A percentile compares a stretch with the other conserved stretches of the same genome.
phyloP scores from a whole-genome alignment of 208 protist species.

The Trypanosoma platydactyli region DNA sequence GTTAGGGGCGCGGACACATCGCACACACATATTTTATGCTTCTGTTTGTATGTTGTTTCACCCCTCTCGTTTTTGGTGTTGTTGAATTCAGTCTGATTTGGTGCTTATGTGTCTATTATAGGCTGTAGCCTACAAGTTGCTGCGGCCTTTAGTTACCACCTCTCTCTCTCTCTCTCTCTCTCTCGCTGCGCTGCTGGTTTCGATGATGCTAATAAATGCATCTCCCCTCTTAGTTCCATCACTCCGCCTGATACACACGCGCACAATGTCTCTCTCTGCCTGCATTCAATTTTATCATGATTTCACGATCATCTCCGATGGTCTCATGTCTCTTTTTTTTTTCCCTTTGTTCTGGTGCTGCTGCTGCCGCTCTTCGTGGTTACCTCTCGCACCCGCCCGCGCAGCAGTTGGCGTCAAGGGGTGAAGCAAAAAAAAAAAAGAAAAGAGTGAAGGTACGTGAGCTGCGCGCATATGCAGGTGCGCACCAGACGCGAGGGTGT shows the following conservation, averaged over 20 bases:
- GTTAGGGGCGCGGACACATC: too few relatives aligned
- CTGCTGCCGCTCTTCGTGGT: constrained; percentile 1
- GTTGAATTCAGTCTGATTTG: not conserved
- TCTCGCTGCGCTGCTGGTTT: too few relatives aligned
- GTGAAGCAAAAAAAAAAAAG: too few relatives aligned
- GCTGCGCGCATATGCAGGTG: constrained; percentile 7
- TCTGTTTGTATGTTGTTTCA: constrained; percentile 5
- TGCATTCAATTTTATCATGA: too few relatives aligned
- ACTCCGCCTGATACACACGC: too few relatives aligned
- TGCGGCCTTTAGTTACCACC: not conserved
- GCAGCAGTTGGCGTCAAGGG: not conserved
- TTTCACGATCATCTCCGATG: not conserved
- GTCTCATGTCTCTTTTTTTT: constrained; percentile 14
- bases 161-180: not conserved
- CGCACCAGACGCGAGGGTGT: constrained; percentile 43
- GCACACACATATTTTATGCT: too few relatives aligned
- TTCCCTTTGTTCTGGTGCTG: constrained; percentile 8
- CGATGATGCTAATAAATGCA: too few relatives aligned
- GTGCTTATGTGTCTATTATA: constrained; percentile 1
- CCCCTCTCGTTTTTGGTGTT: constrained; percentile 3
- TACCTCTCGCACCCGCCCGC: not conserved
- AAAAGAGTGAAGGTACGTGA: too few relatives aligned
- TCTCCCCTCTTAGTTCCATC: too few relatives aligned
- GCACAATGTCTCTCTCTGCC: too few relatives aligned
- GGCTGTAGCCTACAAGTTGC: not conserved